Conservation (phyloP, 2,329 filamentous ascomycete genomes). For the Parastagonospora avenae region DNA sequence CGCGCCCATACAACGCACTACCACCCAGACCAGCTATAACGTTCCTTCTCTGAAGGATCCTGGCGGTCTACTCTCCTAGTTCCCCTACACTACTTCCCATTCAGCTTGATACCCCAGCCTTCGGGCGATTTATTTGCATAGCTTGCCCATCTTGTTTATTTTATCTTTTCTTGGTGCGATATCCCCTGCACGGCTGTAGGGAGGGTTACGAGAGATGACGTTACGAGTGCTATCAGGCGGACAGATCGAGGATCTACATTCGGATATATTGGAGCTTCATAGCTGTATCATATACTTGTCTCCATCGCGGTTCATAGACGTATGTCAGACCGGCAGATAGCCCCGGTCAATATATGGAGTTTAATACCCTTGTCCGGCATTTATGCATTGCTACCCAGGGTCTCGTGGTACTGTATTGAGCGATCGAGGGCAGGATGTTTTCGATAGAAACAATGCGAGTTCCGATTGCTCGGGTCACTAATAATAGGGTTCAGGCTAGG, state of each 20-base stretch:
- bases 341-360: constrained; percentile 10
- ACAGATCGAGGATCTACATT: background rate
- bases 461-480: background rate
- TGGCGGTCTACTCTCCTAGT: constrained; percentile 37
- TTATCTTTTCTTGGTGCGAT: constrained; percentile 17
- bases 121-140: constrained; percentile 26
- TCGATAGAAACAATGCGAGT: background rate
- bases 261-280: constrained; percentile 1
- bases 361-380: constrained; percentile 16
- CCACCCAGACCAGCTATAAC: constrained; percentile 29
- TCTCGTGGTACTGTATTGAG: background rate
- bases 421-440: background rate
- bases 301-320: constrained; percentile 5
- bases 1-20: constrained; percentile 22
- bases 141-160: constrained; percentile 19
- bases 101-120: constrained; percentile 42
- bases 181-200: constrained; percentile 25
- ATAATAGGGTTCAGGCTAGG: background rate
- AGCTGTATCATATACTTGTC: background rate
- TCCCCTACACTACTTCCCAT: constrained; percentile 16
- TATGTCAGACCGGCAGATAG: constrained; percentile 15
- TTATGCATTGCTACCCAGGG: constrained; percentile 1
- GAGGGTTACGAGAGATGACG: constrained; percentile 14
- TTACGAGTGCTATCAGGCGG: constrained; percentile 8
- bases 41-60: constrained; percentile 39